These are phyloP conservation scores for Emergomyces pasteurianus DNA, from an alignment of 2,329 filamentous ascomycete genomes.

Conservation along the genomic window DNA sequence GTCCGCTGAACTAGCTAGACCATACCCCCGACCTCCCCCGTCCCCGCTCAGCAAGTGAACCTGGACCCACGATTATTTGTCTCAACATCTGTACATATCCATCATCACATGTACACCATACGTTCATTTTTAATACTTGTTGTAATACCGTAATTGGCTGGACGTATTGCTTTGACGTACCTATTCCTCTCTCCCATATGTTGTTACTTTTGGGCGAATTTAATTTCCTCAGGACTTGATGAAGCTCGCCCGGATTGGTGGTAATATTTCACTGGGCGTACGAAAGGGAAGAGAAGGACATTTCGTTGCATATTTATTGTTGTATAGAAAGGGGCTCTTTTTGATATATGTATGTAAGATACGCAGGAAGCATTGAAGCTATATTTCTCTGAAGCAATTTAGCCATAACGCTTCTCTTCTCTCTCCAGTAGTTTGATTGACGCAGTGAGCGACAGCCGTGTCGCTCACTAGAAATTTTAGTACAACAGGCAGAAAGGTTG, in stretches of 20 bases:
- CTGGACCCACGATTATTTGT: not conserved
- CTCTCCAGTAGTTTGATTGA: not conserved
- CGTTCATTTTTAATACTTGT: not conserved
- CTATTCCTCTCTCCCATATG: not conserved
- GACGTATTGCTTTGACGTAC: not conserved
- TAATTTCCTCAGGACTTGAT: not conserved
- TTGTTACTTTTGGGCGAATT: not conserved
- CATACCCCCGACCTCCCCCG: not conserved
- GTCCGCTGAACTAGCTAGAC: not conserved
- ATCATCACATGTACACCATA: not conserved
- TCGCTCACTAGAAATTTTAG: not conserved
- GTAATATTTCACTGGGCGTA: not conserved
- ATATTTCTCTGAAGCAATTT: not conserved
- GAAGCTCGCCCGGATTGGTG: not conserved
- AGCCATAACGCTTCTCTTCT: not conserved
- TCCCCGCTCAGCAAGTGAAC: not conserved
- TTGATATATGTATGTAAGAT: not conserved
- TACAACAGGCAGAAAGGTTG: not conserved
- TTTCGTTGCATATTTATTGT: not conserved
- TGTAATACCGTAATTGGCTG: not conserved
- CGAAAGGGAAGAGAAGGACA: not conserved
- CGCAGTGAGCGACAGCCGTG: not conserved
- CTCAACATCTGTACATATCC: not conserved
- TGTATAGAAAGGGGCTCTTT: not conserved
- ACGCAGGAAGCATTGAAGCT: not conserved